phyloP scores from a whole-genome alignment of 345 rosid species.

The Pistacia vera region DNA sequence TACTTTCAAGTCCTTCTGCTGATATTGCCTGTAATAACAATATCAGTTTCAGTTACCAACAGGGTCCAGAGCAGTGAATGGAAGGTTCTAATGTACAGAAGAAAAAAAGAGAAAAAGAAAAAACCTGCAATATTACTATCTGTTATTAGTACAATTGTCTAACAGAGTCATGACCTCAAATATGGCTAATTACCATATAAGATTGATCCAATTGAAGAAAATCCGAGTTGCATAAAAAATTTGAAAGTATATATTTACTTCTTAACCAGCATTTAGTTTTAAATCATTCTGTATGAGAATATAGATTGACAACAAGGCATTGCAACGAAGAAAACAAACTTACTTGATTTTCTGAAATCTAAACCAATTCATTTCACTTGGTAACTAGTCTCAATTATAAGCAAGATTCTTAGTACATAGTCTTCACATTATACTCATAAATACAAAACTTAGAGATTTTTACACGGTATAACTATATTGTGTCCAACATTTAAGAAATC shows the following conservation, averaged over 20 bases:
- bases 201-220: too few species aligned
- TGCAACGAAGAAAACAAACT: background rate
- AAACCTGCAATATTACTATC: background rate
- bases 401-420: background rate
- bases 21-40: conserved; percentile 36
- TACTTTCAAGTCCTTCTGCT: conserved; percentile 32
- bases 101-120: too few species aligned
- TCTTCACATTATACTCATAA: background rate
- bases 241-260: background rate
- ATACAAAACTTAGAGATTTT: background rate
- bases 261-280: background rate
- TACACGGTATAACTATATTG: too few species aligned
- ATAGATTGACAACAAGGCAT: background rate
- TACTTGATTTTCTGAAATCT: too few species aligned
- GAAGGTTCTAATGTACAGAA: background rate
- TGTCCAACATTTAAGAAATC: background rate
- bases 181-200: background rate
- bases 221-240: too few species aligned
- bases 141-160: background rate
- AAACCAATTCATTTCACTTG: background rate
- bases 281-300: background rate
- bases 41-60: background rate
- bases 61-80: background rate
- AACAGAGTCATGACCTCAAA: background rate
- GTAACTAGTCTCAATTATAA: background rate